phyloP scores from a whole-genome alignment of 805 yeast species.

The Candida sphagnicola region DNA sequence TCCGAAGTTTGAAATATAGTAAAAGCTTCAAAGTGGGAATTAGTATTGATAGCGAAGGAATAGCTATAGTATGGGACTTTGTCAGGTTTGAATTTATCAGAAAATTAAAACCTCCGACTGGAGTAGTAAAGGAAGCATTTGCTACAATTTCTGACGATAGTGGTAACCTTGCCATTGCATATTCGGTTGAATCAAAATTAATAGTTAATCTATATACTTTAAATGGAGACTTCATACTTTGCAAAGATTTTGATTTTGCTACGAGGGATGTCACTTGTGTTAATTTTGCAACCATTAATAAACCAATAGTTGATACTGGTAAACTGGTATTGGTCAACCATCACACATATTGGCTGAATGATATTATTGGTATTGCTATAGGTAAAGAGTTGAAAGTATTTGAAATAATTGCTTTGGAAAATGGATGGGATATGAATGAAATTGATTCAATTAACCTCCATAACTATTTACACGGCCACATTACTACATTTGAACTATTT shows the following conservation, averaged over 20 bases:
- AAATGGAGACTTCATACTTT: conserved; percentile 46
- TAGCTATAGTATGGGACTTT: conserved; percentile 62
- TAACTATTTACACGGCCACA: conserved; percentile 11
- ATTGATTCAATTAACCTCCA: conserved; percentile 8
- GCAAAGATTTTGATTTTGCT: conserved; percentile 11
- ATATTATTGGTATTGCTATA: conserved; percentile 25
- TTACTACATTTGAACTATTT: conserved; percentile 27
- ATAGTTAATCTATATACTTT: conserved; percentile 41
- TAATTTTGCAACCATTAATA: conserved; percentile 28
- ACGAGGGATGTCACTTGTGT: conserved; percentile 15
- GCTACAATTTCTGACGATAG: conserved; percentile 50
- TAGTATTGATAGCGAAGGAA: conserved; percentile 53
- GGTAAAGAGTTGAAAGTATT: conserved; percentile 14
- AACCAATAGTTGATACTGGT: conserved; percentile 20
- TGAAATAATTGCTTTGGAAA: conserved; percentile 16
- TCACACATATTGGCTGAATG: conserved; percentile 38
- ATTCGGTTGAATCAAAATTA: conserved; percentile 13
- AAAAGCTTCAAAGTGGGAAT: conserved; percentile 51
- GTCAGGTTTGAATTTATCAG: conserved; percentile 50
- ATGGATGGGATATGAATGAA: conserved; percentile 10
- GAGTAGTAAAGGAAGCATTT: conserved; percentile 15
- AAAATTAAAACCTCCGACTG: conserved; percentile 16
- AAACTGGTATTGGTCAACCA: conserved; percentile 15
- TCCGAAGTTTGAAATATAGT: conserved; percentile 46
- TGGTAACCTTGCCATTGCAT: conserved; percentile 47